Evolutionary conservation across 352 stramenopile genomes (phyloP), one percentile per base, ranked within the genome.

Genomic region (Globisporangium alternatum): DNA sequence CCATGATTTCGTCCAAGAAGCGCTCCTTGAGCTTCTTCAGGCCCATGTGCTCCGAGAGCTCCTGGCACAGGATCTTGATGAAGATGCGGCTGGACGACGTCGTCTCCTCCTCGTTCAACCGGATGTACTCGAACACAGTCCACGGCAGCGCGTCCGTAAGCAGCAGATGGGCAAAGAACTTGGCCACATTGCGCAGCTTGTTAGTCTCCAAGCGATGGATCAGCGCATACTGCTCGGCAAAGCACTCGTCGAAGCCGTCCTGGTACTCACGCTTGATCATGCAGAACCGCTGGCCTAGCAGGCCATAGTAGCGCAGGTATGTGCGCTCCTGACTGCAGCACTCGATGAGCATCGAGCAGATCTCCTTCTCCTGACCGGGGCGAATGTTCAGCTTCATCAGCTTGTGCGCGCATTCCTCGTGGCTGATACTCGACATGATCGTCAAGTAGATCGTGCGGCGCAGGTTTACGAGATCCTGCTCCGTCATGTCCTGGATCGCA

Each of bases 331-430:
- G 97, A 49, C 90, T 98, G 75, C 98, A 99, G 76, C 97, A 99
- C 73, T 99, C 98, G 56, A 99, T 97, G 21, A 99, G 79, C 98
- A 99, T 99, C 62, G 98, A 98, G 66, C 97, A 98, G 15, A 99
- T 93, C 70, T 99, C 97, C 53, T 91, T 92, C 75, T 99, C 97
- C 49, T 98, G 89, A 6, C 97, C 97, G 7, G 88, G 73, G 9
- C 95, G 96, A 61, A 99, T 98, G 67, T 98, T 92, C 56, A 99
- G 85, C 74, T 98, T 98, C 52, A 98, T 87, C 21, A 99, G 80
- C 76, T 99, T 99, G 86, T 99, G 98, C 10, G 94, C 93, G 63
- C 96, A 99, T 74, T 99, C 98, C 80, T 99, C 98, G 77, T 99
- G 98, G 5, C 92, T 97, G 21, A 99, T 97, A 72, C 91, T 98